phyloP scores from a whole-genome alignment of 176 grass and related monocot genomes.

The Panicum miliaceum region DNA sequence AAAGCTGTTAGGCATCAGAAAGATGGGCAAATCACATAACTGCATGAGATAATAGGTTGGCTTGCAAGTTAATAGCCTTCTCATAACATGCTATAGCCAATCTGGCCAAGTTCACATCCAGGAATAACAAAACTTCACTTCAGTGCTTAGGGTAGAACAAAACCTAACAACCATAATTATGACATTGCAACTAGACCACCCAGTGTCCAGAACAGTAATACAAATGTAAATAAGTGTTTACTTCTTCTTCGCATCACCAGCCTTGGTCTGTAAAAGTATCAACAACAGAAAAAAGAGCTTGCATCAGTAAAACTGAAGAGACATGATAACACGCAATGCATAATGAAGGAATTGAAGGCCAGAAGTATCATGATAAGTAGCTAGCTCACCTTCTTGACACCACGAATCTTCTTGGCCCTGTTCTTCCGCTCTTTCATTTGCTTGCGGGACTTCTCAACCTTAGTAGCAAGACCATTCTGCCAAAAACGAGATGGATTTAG shows the following conservation, averaged over 20 bases:
- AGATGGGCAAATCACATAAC: neutral
- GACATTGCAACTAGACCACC: conserved; percentile 26
- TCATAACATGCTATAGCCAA: conserved; percentile 46
- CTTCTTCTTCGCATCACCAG: conserved; percentile 80
- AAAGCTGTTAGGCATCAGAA: neutral
- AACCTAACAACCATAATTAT: conserved; percentile 40
- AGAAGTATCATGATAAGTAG: neutral
- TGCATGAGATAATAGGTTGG: neutral
- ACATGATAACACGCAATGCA: neutral
- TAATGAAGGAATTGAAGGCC: neutral
- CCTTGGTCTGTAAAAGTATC: conserved; percentile 59
- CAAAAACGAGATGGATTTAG: conserved; percentile 19
- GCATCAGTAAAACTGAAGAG: neutral
- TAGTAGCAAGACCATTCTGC: conserved; percentile 78
- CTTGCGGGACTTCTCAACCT: conserved; percentile 78
- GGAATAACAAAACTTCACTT: conserved; percentile 41
- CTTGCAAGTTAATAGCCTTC: conserved; percentile 27
- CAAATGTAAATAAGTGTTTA: conserved; percentile 42
- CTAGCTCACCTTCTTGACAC: conserved; percentile 75
- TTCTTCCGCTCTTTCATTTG: conserved; percentile 88
- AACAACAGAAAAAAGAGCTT: neutral
- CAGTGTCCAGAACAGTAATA: conserved; percentile 12
- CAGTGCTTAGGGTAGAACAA: neutral
- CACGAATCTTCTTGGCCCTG: conserved; percentile 73
- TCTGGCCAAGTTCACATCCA: conserved; percentile 37